Evolutionary conservation across 2,329 filamentous ascomycete genomes (phyloP), one percentile per base, ranked within the genome.

Genomic region (Curvularia eragrostidis): DNA sequence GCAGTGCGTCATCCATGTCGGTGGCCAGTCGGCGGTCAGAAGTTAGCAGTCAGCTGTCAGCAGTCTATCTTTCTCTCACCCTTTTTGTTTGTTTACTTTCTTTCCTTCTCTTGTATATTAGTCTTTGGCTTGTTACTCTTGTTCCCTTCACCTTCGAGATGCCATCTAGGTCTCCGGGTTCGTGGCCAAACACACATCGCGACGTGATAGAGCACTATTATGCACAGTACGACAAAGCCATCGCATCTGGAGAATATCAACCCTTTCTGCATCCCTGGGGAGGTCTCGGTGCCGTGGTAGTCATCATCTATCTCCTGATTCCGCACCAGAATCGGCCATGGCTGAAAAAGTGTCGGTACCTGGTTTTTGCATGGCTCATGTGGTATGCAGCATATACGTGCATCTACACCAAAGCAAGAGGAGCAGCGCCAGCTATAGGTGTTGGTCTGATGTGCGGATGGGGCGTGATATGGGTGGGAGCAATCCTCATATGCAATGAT

Each of bases 401-500:
- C 18, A 58, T 65, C 10, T 77, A 77, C 42, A 81, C 79, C 48
- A 79, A 82, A 59, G 80, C 80, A n/a, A 74, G 82, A 7, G 77
- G 79, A 24, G 76, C 84, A 21, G 83, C 83, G 1, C 78, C 82
- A 61, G 81, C 83, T 0, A 84, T 87, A 60, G 82, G 82, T 13
- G 73, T 86, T 15, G 86, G 86, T 0, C 63, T 88, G 18, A 72
- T 84, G 7, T 80, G 77, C 18, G 75, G 80, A 15, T 89, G 83
- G 82, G 81, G 81, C 50, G 75, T 83, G 12, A 72, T 87, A 32
- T 87, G 84, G 82, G 77, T 79, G 32, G 77, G 77, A 0, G 77
- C 81, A 0, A 75, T 88, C 39, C 74, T 88, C 21, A 65, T 87
- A 3, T 82, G 83, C 55, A 83, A 83, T 58, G 83, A 88, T 72